These are phyloP conservation scores for Lactarius evosmus DNA, from an alignment of 768 basidiomycete genomes.

Conservation along the genomic window DNA sequence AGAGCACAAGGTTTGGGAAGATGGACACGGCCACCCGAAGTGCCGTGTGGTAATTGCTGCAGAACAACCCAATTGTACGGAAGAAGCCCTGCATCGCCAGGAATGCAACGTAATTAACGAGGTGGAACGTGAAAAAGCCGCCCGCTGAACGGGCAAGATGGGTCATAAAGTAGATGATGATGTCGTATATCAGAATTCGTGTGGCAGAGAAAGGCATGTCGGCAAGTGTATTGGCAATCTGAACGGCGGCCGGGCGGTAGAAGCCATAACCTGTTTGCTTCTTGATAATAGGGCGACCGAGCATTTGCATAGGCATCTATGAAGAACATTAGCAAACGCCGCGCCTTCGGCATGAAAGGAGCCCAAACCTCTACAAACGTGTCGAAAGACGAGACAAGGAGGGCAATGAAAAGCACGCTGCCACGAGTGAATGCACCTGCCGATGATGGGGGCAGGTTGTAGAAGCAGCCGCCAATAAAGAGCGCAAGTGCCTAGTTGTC, in stretches of 20 bases:
- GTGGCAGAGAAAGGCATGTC: constrained; percentile 68
- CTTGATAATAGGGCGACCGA: constrained; percentile 72
- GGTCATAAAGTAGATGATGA: constrained; percentile 70
- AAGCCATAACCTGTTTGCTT: constrained; percentile 66
- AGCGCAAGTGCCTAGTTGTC: constrained; percentile 41
- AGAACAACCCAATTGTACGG: constrained; percentile 63
- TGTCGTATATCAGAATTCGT: constrained; percentile 57
- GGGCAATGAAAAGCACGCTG: constrained; percentile 68
- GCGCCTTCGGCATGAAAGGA: neutral
- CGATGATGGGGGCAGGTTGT: constrained; percentile 67
- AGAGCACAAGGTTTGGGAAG: constrained; percentile 73
- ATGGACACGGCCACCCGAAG: constrained; percentile 43
- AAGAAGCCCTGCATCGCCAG: constrained; percentile 85
- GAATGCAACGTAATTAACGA: constrained; percentile 62
- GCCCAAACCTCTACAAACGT: constrained; percentile 61
- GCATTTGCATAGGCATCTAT: constrained; percentile 72
- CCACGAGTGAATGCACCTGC: constrained; percentile 88
- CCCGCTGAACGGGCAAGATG: constrained; percentile 43
- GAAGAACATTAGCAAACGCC: constrained; percentile 37
- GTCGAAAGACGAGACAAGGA: constrained; percentile 66
- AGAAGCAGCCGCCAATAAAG: constrained; percentile 72
- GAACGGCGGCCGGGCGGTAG: constrained; percentile 63
- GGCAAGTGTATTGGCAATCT: constrained; percentile 63
- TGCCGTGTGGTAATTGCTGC: constrained; percentile 50
- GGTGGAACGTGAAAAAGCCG: constrained; percentile 57